Percentiles rank a stretch among this genome's conserved stretches.
Evolutionary conservation across 1,139 yeast genomes (phyloP).

Genomic region (Yamadazyma dushanensis): DNA sequence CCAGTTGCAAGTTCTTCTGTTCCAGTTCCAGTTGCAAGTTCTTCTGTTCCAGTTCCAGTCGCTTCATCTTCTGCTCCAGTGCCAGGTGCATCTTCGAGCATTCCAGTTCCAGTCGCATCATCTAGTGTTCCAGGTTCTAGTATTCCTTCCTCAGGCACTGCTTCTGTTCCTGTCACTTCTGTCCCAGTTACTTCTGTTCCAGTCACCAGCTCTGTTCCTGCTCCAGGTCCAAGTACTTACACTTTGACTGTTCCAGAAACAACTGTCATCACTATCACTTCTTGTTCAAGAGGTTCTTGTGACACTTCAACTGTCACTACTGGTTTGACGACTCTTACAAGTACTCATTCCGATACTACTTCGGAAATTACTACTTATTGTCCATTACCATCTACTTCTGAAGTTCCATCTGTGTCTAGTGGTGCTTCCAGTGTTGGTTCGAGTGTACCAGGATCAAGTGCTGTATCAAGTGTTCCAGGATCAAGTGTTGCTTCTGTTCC

Average conservation of each 20-base stretch:
- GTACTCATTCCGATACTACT: slow-evolving; percentile 15
- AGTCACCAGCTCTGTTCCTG: slow-evolving; percentile 4
- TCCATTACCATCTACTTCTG: slow-evolving; percentile 19
- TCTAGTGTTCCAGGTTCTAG: no score
- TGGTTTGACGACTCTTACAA: slow-evolving; percentile 24
- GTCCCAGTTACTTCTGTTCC: not conserved
- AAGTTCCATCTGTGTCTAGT: slow-evolving; percentile 1
- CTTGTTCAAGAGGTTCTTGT: slow-evolving; percentile 14
- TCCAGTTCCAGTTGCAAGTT: slow-evolving; percentile 10
- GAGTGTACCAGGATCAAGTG: not conserved
- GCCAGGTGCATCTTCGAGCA: no score
- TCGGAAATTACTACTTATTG: slow-evolving; percentile 31
- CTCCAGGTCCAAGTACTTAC: not conserved
- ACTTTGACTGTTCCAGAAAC: slow-evolving; percentile 7
- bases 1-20: slow-evolving; percentile 10
- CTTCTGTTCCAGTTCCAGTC: slow-evolving; percentile 12
- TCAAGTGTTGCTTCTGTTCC: no score
- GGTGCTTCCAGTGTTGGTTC: not conserved
- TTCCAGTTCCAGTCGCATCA: no score
- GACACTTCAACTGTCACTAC: slow-evolving; percentile 27
- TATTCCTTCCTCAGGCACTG: no score
- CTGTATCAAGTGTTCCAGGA: no score
- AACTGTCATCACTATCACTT: slow-evolving; percentile 25
- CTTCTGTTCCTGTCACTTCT: not conserved
- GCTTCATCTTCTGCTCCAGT: slow-evolving; percentile 8